Conservation (phyloP, 176 grass and related monocot species). For the Zea mays region DNA sequence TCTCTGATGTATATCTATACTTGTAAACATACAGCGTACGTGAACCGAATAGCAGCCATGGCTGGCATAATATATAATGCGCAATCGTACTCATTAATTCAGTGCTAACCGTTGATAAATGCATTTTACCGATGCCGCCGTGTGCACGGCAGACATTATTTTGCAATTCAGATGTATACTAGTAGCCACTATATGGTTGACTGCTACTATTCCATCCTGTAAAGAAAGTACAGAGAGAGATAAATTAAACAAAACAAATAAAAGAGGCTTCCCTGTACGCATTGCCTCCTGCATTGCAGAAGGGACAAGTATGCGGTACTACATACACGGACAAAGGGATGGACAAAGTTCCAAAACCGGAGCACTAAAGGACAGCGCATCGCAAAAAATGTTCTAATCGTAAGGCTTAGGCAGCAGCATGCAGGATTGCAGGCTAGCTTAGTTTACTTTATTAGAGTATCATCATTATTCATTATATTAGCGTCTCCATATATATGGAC, state of each 20-base stretch:
- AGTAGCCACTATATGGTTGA: neutral
- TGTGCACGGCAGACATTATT: neutral
- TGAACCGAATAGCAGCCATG: neutral
- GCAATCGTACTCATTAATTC: conserved; percentile 14
- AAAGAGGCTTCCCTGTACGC: no score
- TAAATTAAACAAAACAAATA: neutral
- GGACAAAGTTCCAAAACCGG: conserved; percentile 24
- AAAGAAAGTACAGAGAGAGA: neutral
- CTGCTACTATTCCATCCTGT: neutral
- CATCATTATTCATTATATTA: neutral
- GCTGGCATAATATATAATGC: neutral
- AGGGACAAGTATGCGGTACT: conserved; percentile 4
- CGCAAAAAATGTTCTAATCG: conserved; percentile 25
- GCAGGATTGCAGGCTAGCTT: conserved; percentile 28
- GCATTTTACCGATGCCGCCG: neutral
- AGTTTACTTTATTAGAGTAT: conserved; percentile 28
- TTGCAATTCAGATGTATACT: neutral
- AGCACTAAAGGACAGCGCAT: conserved; percentile 5
- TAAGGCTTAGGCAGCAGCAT: conserved; percentile 25
- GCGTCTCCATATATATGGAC: neutral
- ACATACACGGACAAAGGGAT: neutral
- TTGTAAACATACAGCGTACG: no score
- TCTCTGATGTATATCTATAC: no score
- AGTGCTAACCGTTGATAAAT: conserved; percentile 12
- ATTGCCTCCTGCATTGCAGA: neutral